Percentiles rank a stretch among this genome's conserved stretches.
Evolutionary conservation across 2,329 filamentous ascomycete species (phyloP).

Genomic region (Sarocladium brachiariae): DNA sequence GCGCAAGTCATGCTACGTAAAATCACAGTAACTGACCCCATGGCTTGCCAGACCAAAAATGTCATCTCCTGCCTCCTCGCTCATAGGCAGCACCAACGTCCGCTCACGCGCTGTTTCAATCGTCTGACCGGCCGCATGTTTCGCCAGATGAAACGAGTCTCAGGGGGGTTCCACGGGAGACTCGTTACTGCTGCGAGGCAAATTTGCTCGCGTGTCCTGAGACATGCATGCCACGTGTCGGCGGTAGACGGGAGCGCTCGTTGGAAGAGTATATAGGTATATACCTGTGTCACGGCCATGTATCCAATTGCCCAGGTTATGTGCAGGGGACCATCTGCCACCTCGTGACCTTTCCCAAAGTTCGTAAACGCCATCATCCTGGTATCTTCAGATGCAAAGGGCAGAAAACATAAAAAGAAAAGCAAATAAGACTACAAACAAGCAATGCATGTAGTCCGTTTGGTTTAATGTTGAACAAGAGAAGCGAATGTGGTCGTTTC

Average conservation of each 20-base stretch:
- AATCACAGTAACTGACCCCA: neutral
- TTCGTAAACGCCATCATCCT: slow-evolving; percentile 31
- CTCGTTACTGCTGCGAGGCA: too few species aligned
- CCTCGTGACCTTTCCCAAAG: slow-evolving; percentile 18
- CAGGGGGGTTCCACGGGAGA: too few species aligned
- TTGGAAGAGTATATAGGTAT: slow-evolving; percentile 11
- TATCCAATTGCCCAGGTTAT: slow-evolving; percentile 11
- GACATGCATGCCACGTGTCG: neutral
- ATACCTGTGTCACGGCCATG: slow-evolving; percentile 14
- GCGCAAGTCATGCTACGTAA: neutral
- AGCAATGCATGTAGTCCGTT: neutral
- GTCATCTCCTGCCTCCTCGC: neutral
- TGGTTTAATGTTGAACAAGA: slow-evolving; percentile 5
- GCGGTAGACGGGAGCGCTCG: neutral
- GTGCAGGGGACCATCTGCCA: slow-evolving; percentile 11
- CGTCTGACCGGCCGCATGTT: neutral
- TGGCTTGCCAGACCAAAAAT: neutral
- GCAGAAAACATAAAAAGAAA: slow-evolving; percentile 8
- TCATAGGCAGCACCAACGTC: neutral
- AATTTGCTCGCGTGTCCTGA: neutral
- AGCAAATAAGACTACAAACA: neutral
- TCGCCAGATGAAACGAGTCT: neutral
- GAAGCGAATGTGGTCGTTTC: slow-evolving; percentile 8
- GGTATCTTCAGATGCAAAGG: slow-evolving; percentile 14
- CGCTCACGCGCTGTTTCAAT: neutral